These are phyloP conservation scores for Amaranthus hypochondriacus DNA, from an alignment of 148 eudicot species.

Conservation along the genomic window DNA sequence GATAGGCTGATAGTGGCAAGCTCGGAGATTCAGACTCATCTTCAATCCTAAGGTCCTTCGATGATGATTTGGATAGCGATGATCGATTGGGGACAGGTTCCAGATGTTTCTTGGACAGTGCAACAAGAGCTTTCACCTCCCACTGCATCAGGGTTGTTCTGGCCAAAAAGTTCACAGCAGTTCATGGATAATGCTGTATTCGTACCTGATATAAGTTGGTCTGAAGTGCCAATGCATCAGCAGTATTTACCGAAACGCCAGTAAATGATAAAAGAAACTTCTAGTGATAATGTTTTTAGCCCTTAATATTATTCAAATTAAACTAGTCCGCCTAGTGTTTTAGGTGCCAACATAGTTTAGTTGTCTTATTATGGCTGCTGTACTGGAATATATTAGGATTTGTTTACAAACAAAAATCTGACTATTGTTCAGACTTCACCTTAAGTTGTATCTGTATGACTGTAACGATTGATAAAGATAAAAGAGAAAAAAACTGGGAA, in stretches of 20 bases:
- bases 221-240: conserved; percentile 14
- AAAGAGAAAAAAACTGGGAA: no score
- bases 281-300: conserved; percentile 16
- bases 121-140: conserved; percentile 79
- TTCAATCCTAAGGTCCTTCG: conserved; percentile 47
- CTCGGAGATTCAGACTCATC: conserved; percentile 69
- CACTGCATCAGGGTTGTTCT: conserved; percentile 71
- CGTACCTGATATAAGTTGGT: conserved; percentile 65
- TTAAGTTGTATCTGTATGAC: background rate
- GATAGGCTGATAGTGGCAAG: conserved; percentile 78
- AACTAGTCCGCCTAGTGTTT: background rate
- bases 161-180: conserved; percentile 54
- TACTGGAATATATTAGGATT: background rate
- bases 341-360: conserved; percentile 15
- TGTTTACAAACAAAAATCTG: conserved; percentile 5
- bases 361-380: background rate
- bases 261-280: conserved; percentile 40
- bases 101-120: conserved; percentile 65
- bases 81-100: conserved; percentile 79
- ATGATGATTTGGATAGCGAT: conserved; percentile 63
- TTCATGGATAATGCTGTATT: conserved; percentile 35
- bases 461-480: no score
- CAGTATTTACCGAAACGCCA: conserved; percentile 25
- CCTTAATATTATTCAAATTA: background rate
- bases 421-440: background rate